Evolutionary conservation across 768 basidiomycete species (phyloP).

Genomic region (Gyrodon lividus): DNA sequence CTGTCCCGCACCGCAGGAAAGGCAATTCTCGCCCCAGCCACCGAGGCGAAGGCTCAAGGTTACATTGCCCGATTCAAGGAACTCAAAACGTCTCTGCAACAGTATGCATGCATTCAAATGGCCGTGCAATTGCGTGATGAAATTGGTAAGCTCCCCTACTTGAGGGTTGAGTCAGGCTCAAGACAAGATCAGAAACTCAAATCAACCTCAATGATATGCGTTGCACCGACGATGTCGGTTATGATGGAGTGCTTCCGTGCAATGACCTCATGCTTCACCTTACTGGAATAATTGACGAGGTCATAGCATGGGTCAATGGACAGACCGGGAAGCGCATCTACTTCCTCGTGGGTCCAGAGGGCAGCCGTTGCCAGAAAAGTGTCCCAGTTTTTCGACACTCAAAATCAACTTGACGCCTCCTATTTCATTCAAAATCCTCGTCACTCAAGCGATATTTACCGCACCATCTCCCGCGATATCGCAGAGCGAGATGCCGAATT

Average conservation of each 20-base stretch:
- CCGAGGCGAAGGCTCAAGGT: not conserved
- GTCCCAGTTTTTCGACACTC: slow-evolving; percentile 6
- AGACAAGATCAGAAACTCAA: not conserved
- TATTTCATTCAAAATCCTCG: slow-evolving; percentile 11
- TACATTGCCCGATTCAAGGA: slow-evolving; percentile 4
- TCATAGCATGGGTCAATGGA: slow-evolving; percentile 14
- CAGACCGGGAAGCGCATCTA: slow-evolving; percentile 3
- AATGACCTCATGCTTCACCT: not conserved
- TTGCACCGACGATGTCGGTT: not conserved
- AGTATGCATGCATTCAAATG: not conserved
- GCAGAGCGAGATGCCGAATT: slow-evolving; percentile 13
- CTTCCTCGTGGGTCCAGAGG: slow-evolving; percentile 14
- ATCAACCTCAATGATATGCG: not conserved
- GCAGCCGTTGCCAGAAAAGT: slow-evolving; percentile 13
- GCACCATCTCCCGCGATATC: slow-evolving; percentile 22
- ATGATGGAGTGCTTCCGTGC: slow-evolving; percentile 1
- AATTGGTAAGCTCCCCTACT: not conserved
- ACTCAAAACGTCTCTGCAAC: not conserved
- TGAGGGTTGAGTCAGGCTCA: not conserved
- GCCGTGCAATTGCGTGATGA: not conserved
- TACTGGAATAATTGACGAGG: slow-evolving; percentile 11
- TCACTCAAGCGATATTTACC: slow-evolving; percentile 9
- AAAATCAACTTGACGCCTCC: slow-evolving; percentile 15
- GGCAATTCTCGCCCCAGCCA: not conserved
- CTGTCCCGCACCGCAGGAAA: too few relatives aligned